Evolutionary conservation across 306 rosid genomes (phyloP).

Genomic region (Castanea crenata): DNA sequence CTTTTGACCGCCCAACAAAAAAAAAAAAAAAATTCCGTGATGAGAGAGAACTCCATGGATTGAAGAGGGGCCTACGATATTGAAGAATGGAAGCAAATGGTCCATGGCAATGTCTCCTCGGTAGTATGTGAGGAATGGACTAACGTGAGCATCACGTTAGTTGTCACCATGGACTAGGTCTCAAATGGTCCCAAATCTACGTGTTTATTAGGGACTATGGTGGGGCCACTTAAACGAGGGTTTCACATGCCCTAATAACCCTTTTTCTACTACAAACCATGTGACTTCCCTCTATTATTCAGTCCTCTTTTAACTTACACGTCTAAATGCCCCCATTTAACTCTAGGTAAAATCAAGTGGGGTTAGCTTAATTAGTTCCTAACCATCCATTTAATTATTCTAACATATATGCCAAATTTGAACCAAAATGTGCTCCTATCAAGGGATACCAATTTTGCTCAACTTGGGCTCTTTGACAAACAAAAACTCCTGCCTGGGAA

Average conservation of each 20-base stretch:
- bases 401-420: background rate
- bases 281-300: slow-evolving; percentile 41
- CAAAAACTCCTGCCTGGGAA: background rate
- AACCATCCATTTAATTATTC: background rate
- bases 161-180: slow-evolving; percentile 50
- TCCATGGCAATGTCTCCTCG: slow-evolving; percentile 58
- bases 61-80: slow-evolving; percentile 41
- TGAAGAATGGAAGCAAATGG: slow-evolving; percentile 53
- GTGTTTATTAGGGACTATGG: slow-evolving; percentile 39
- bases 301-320: slow-evolving; percentile 21
- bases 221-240: slow-evolving; percentile 57
- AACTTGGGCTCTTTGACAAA: background rate
- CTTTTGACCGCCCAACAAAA: no score
- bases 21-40: no score
- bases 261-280: slow-evolving; percentile 69
- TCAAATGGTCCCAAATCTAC: slow-evolving; percentile 41
- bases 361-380: background rate
- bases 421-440: background rate
- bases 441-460: background rate
- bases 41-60: background rate
- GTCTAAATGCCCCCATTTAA: background rate
- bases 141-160: slow-evolving; percentile 80
- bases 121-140: slow-evolving; percentile 41
- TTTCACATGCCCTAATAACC: slow-evolving; percentile 78
- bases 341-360: background rate